phyloP scores from a whole-genome alignment of 2,329 filamentous ascomycete species.

The Penicillium sp. region DNA sequence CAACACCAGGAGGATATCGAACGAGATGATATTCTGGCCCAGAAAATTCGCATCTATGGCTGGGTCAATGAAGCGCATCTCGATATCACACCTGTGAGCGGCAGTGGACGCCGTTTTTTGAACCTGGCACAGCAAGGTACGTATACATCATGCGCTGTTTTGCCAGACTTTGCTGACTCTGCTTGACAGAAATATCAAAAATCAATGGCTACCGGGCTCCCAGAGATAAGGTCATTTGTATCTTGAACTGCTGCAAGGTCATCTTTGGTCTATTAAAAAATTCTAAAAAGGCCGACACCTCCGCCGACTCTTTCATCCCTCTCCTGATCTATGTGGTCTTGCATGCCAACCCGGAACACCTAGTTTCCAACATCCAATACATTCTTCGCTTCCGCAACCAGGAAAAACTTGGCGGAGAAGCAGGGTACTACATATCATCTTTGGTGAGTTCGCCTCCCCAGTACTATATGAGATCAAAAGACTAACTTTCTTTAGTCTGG shows the following conservation, averaged over 20 bases:
- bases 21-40: conserved; percentile 88
- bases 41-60: conserved; percentile 95
- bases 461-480: not conserved
- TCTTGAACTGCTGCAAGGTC: conserved; percentile 98
- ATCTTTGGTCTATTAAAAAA: conserved; percentile 94
- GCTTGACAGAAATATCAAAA: conserved; percentile 75
- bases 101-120: conserved; percentile 85
- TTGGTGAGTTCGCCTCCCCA: conserved; percentile 55
- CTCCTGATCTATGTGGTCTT: conserved; percentile 94
- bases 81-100: conserved; percentile 80
- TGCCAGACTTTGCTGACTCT: conserved; percentile 23
- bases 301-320: conserved; percentile 93
- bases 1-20: conserved; percentile 99
- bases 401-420: conserved; percentile 95
- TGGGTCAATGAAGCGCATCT: conserved; percentile 93
- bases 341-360: conserved; percentile 88
- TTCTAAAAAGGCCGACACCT: conserved; percentile 80
- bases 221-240: conserved; percentile 96
- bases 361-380: conserved; percentile 97
- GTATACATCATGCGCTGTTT: conserved; percentile 12
- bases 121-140: conserved; percentile 81
- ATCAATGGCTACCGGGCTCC: conserved; percentile 97
- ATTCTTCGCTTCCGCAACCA: conserved; percentile 96
- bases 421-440: conserved; percentile 95
- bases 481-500: conserved; percentile 50